Evolutionary conservation across 75 land plant genomes (phyloP).

Genomic region (Cupressus sempervirens): DNA sequence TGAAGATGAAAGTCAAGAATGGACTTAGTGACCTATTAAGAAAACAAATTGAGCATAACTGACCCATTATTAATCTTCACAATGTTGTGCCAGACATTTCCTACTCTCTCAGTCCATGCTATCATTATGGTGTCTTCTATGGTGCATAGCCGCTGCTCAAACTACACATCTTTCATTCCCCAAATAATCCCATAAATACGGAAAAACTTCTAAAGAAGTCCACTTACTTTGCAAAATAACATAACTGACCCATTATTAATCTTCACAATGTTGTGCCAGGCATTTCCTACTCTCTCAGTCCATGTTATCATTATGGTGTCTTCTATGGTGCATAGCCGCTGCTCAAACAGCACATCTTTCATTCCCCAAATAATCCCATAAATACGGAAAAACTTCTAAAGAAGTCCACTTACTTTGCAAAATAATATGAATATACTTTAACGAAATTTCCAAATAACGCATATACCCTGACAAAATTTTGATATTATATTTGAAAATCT

Average conservation of each 20-base stretch:
- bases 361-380: neutral
- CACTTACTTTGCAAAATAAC: too few relatives aligned
- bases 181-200: neutral
- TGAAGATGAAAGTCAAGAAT: neutral
- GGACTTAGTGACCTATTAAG: neutral
- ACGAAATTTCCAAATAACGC: neutral
- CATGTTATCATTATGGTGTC: neutral
- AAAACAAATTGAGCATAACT: neutral
- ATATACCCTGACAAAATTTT: neutral
- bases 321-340: neutral
- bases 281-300: neutral
- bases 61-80: neutral
- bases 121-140: neutral
- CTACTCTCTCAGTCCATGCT: neutral
- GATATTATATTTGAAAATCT: neutral
- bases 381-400: neutral
- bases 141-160: neutral
- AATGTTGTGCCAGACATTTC: neutral
- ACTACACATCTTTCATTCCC: neutral
- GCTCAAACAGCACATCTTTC: neutral
- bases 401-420: neutral
- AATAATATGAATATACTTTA: neutral
- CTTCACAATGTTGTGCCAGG: neutral
- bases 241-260: neutral
- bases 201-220: neutral